These are phyloP conservation scores for Trametopsis cervina DNA, from an alignment of 768 basidiomycete genomes.

Conservation along the genomic window DNA sequence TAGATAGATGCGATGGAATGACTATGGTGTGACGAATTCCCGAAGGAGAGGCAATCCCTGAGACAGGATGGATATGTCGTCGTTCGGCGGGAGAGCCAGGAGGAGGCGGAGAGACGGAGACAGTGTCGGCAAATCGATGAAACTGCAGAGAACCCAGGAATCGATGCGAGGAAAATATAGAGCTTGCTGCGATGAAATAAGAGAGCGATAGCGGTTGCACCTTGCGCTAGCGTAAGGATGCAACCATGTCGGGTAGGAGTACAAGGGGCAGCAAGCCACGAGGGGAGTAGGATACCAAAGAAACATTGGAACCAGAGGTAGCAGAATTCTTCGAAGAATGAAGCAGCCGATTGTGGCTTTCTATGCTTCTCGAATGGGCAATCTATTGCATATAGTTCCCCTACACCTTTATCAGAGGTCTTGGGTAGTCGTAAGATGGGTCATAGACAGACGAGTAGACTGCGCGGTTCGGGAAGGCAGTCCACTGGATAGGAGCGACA, in stretches of 20 bases:
- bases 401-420: conserved; percentile 22
- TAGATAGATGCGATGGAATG: conserved; percentile 30
- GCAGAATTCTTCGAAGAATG: conserved; percentile 8
- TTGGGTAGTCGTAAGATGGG: conserved; percentile 17
- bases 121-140: conserved; percentile 8
- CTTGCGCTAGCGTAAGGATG: conserved; percentile 25
- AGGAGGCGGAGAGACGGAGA: conserved; percentile 15
- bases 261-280: conserved; percentile 14
- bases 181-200: conserved; percentile 27
- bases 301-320: conserved; percentile 13
- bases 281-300: conserved; percentile 19
- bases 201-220: conserved; percentile 34
- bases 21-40: conserved; percentile 18
- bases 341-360: conserved; percentile 17
- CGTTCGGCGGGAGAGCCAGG: conserved; percentile 18
- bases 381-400: conserved; percentile 13
- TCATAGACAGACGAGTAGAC: conserved; percentile 17
- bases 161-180: conserved; percentile 23
- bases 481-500: conserved; percentile 35
- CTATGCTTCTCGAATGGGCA: conserved; percentile 19
- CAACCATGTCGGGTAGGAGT: conserved; percentile 20
- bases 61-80: conserved; percentile 67
- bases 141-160: conserved; percentile 17
- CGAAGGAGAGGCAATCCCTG: conserved; percentile 32
- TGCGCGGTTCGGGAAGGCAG: conserved; percentile 27